Conservation (phyloP, 768 basidiomycete genomes). For the Naganishia friedmannii region DNA sequence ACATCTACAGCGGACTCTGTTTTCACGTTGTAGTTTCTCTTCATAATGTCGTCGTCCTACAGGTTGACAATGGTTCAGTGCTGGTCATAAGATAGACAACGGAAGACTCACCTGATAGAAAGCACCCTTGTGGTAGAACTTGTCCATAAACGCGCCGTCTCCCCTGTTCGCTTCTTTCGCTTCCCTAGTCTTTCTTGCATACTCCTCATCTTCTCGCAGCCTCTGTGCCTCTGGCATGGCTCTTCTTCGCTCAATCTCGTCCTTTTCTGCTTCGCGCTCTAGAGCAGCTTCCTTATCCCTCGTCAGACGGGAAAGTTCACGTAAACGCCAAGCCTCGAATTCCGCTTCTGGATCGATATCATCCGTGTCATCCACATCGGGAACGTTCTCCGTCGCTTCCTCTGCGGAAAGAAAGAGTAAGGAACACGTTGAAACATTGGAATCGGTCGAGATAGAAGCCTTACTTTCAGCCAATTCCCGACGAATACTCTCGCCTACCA, state of each 20-base stretch:
- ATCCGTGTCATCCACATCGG: slow-evolving; percentile 93
- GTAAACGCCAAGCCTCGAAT: slow-evolving; percentile 92
- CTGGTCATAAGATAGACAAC: not conserved
- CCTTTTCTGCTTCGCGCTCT: slow-evolving; percentile 74
- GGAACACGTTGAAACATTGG: not conserved
- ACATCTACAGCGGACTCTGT: slow-evolving; percentile 86
- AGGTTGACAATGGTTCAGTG: not conserved
- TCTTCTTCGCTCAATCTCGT: slow-evolving; percentile 84
- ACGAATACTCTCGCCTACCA: slow-evolving; percentile 90
- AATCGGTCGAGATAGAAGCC: not conserved
- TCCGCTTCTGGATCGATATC: slow-evolving; percentile 82
- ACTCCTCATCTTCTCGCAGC: slow-evolving; percentile 84
- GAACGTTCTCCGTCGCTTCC: slow-evolving; percentile 77
- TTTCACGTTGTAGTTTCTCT: slow-evolving; percentile 71
- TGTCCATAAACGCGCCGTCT: slow-evolving; percentile 87
- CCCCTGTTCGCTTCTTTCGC: slow-evolving; percentile 60
- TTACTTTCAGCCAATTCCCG: slow-evolving; percentile 88
- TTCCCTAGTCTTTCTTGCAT: slow-evolving; percentile 72
- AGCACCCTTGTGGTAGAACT: slow-evolving; percentile 99
- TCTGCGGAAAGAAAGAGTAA: slow-evolving; percentile 57
- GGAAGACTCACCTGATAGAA: slow-evolving; percentile 78
- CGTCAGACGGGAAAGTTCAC: slow-evolving; percentile 90
- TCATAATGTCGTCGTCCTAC: slow-evolving; percentile 83
- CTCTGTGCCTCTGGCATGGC: slow-evolving; percentile 91
- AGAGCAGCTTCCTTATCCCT: slow-evolving; percentile 87